Percentiles rank a stretch among this genome's conserved stretches.
Evolutionary conservation across 2,329 filamentous ascomycete species (phyloP).

Genomic region (Colletotrichum horii): DNA sequence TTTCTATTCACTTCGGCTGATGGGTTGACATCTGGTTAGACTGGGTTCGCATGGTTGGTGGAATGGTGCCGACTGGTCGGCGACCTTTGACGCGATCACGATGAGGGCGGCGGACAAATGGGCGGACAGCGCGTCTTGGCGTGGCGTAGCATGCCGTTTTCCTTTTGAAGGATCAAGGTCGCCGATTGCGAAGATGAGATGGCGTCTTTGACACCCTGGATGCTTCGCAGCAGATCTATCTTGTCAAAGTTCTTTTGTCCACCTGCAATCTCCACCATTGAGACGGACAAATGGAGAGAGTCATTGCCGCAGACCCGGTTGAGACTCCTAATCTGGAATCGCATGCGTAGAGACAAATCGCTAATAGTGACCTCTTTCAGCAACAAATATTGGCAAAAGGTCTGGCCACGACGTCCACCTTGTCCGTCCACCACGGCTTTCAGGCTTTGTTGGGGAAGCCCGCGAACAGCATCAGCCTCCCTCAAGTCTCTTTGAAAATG

Average conservation of each 20-base stretch:
- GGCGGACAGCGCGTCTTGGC: background rate
- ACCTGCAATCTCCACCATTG: background rate
- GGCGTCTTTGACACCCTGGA: background rate
- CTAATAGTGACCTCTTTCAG: background rate
- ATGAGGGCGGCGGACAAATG: background rate
- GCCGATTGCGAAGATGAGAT: background rate
- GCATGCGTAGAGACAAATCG: background rate
- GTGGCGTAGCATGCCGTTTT: background rate
- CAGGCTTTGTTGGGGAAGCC: background rate
- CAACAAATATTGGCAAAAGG: rapidly evolving
- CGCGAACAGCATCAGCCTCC: rapidly evolving
- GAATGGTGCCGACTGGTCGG: background rate
- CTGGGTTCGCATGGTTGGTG: background rate
- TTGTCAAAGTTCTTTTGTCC: background rate
- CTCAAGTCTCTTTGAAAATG: background rate
- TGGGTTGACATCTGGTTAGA: background rate
- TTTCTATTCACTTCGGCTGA: background rate
- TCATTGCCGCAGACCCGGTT: background rate
- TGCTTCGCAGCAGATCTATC: background rate
- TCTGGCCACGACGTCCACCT: background rate
- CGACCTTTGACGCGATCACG: background rate
- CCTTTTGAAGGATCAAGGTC: background rate
- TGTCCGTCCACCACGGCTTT: background rate
- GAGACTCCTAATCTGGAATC: background rate
- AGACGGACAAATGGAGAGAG: background rate